Base-by-base conservation (phyloP, 345 rosid genomes). In the Corymbia maculata region DNA sequence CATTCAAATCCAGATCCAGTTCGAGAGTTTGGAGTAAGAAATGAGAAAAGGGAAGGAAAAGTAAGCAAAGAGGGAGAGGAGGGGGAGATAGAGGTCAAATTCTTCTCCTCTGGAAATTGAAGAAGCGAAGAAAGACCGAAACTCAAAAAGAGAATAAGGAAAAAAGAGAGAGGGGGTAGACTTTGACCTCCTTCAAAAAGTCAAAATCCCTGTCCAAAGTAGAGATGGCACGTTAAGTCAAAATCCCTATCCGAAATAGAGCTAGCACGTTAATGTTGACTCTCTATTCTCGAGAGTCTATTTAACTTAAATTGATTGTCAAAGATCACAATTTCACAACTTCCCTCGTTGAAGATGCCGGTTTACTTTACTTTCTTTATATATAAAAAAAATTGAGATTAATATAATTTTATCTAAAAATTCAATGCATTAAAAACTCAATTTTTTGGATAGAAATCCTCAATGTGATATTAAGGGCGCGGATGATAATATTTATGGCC, bases 371-470 rank as follows among this genome's bases (percentile, higher is more conserved):
- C 61, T 55, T 55, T 28, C 22, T 55, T 55, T 55, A 55, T 55
- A 55, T 2, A 53, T 50, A 0, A 53, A 9, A 7, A 0, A 22
- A 6, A 28, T 0, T 4, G 5, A 32, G 12, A 32, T 68, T 8
- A 17, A 32, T 32, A 8, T 32, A 32, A 32, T 70, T 70, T 12
- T 70, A 9, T 32, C 45, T 2, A 17, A 16, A 70, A 8, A 3
- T 16, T 9, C 45, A 15, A 16, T 7, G 45, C 44, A 68, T 68
- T 68, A 30, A 68, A 68, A 68, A 44, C 17, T 15, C 15, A 68
- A 30, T n/a, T 68, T 66, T 15, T 66, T 4, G 10, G 66, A 36
- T 64, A 64, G 32, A 14, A 30, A 68, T 30, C 44, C 44, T 15
- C 21, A 15, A 36, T 1, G 3, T 26, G 68, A 61, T 2, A 15